Evolutionary conservation across 1,284 basidiomycete genomes (phyloP).

Genomic region (Violaceomyces palustris): DNA sequence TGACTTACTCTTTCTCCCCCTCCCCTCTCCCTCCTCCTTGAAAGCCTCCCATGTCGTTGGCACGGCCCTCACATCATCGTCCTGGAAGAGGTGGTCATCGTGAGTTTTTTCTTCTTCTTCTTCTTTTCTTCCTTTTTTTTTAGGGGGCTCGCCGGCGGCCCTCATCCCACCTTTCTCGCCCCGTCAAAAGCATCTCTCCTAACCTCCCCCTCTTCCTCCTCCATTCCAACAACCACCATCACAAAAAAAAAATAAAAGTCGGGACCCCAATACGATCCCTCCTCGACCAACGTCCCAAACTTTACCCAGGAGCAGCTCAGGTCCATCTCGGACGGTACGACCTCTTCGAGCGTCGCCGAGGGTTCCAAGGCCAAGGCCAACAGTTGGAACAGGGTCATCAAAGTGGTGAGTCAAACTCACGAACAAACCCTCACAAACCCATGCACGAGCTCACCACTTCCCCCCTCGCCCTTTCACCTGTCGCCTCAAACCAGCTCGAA

Average conservation of each 20-base stretch:
- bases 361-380: constrained; percentile 38
- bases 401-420: constrained; percentile 49
- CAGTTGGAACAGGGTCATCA: constrained; percentile 42
- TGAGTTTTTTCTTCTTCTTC: constrained; percentile 5
- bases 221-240: not conserved
- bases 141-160: no score
- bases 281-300: constrained; percentile 39
- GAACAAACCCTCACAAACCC: no score
- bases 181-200: no score
- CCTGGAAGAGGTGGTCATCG: constrained; percentile 49
- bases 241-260: no score
- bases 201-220: not conserved
- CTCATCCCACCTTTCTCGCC: no score
- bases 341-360: constrained; percentile 10
- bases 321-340: constrained; percentile 23
- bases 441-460: no score
- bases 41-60: constrained; percentile 48
- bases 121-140: no score
- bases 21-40: not conserved
- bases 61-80: constrained; percentile 50
- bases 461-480: no score
- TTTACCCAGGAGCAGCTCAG: constrained; percentile 31
- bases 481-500: no score
- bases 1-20: not conserved
- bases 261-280: constrained; percentile 35